Evolutionary conservation across 257 asterid species (phyloP).

Genomic region (Gentiana macrophylla): DNA sequence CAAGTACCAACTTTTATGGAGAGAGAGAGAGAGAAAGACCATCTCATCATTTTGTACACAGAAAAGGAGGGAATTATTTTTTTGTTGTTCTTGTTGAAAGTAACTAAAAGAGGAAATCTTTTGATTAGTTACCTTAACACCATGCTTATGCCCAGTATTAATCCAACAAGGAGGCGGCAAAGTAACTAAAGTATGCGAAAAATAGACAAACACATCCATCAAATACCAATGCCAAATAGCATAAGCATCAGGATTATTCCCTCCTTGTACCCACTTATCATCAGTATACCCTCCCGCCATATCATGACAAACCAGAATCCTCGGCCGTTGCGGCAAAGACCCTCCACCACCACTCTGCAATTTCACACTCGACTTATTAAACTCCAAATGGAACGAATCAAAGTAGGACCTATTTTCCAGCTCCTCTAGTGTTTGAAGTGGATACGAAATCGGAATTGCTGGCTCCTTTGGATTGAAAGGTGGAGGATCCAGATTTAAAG

Average conservation of each 20-base stretch:
- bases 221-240: constrained; percentile 95
- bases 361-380: constrained; percentile 44
- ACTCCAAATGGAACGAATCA: constrained; percentile 71
- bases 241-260: constrained; percentile 57
- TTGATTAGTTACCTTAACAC: constrained; percentile 56
- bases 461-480: constrained; percentile 63
- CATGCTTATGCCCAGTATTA: constrained; percentile 78
- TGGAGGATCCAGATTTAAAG: constrained; percentile 19
- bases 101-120: background rate
- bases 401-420: constrained; percentile 66
- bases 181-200: constrained; percentile 77
- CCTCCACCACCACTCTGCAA: constrained; percentile 18
- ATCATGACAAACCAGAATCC: constrained; percentile 88
- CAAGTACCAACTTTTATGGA: no score
- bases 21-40: background rate
- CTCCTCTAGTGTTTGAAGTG: constrained; percentile 70
- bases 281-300: constrained; percentile 84
- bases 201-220: constrained; percentile 86
- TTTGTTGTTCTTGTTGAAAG: no score
- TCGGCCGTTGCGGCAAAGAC: constrained; percentile 41
- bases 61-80: no score
- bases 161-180: constrained; percentile 96
- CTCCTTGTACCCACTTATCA: constrained; percentile 80
- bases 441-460: constrained; percentile 63
- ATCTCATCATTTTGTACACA: background rate